Percentiles rank a stretch among this genome's conserved stretches.
Conservation (phyloP, 2,329 filamentous ascomycete genomes). For the Beauveria pseudobassiana region DNA sequence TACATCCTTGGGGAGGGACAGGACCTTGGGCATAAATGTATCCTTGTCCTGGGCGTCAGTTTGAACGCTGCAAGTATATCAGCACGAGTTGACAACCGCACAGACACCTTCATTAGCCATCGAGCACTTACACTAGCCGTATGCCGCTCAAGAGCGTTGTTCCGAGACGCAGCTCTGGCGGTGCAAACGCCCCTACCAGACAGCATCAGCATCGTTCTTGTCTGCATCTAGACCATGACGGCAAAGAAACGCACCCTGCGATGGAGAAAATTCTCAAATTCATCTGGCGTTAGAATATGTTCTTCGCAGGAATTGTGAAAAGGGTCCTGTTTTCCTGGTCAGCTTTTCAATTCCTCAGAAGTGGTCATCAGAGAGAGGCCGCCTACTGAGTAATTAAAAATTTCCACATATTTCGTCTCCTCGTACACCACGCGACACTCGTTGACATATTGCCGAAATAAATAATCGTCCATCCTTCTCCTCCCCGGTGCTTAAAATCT, state of each 20-base stretch:
- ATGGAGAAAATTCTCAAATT: conserved; percentile 51
- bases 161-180: conserved; percentile 32
- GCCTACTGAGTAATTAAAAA: conserved; percentile 52
- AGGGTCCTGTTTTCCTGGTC: conserved; percentile 29
- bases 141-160: conserved; percentile 43
- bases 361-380: neutral
- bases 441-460: conserved; percentile 42
- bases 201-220: neutral
- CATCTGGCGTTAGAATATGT: conserved; percentile 42
- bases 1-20: conserved; percentile 41
- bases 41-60: conserved; percentile 48
- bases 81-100: neutral
- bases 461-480: conserved; percentile 46
- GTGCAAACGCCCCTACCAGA: conserved; percentile 43
- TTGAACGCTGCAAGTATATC: conserved; percentile 38
- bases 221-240: neutral
- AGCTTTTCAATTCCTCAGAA: neutral
- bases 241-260: conserved; percentile 33
- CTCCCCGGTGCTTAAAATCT: neutral
- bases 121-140: conserved; percentile 43
- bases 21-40: conserved; percentile 48
- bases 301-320: conserved; percentile 43
- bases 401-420: conserved; percentile 48
- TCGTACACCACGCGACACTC: conserved; percentile 43
- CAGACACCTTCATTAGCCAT: neutral